phyloP scores from a whole-genome alignment of 371 early-diverging fungal genomes.

The Massospora cicadina region DNA sequence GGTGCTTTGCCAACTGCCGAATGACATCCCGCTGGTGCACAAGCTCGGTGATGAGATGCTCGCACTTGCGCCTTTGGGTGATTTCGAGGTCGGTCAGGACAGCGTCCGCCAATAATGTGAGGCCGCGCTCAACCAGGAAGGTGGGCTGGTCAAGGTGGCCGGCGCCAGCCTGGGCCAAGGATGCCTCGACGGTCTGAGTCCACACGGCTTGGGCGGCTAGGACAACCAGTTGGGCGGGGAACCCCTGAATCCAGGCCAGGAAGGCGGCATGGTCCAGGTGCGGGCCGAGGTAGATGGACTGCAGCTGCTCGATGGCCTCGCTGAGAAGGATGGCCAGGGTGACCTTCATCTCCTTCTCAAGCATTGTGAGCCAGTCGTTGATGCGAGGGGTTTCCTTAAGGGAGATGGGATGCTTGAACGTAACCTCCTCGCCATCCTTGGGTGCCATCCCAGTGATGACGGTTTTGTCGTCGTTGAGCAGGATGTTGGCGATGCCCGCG shows the following conservation, averaged over 20 bases:
- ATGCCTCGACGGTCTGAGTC: slow-evolving; percentile 75
- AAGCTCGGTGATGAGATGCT: slow-evolving; percentile 93
- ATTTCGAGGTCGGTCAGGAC: slow-evolving; percentile 71
- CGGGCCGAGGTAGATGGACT: slow-evolving; percentile 39
- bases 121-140: slow-evolving; percentile 41
- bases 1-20: slow-evolving; percentile 39
- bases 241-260: slow-evolving; percentile 72
- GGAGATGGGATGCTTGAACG: slow-evolving; percentile 58
- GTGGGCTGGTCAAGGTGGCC: slow-evolving; percentile 36
- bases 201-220: slow-evolving; percentile 80
- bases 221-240: slow-evolving; percentile 86
- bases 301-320: slow-evolving; percentile 48
- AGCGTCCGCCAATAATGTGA: slow-evolving; percentile 78
- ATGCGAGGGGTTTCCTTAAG: slow-evolving; percentile 74
- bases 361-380: slow-evolving; percentile 89
- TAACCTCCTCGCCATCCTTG: slow-evolving; percentile 80
- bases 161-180: slow-evolving; percentile 20
- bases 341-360: slow-evolving; percentile 83
- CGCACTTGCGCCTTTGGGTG: slow-evolving; percentile 83
- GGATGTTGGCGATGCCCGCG: slow-evolving; percentile 81
- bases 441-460: slow-evolving; percentile 72
- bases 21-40: slow-evolving; percentile 95
- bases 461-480: slow-evolving; percentile 54
- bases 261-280: slow-evolving; percentile 38
- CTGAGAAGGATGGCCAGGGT: slow-evolving; percentile 61